Percentiles rank a stretch among this genome's conserved stretches.
Conservation (phyloP, 345 rosid species). For the Noccaea bulbosa region DNA sequence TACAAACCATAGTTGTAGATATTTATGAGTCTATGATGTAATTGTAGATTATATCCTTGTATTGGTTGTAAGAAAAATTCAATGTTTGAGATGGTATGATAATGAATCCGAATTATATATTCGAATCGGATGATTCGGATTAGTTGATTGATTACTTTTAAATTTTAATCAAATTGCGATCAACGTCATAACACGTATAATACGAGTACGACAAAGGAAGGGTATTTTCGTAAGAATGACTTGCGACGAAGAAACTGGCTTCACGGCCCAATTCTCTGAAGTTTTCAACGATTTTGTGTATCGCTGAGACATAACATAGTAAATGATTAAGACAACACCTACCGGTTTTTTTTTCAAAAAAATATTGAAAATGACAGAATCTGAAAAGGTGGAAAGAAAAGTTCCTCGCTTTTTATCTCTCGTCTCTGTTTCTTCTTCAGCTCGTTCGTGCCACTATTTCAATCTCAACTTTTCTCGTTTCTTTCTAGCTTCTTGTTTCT, state of each 20-base stretch:
- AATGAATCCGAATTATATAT: neutral
- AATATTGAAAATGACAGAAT: conserved; percentile 38
- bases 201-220: conserved; percentile 12
- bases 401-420: conserved; percentile 26
- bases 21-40: neutral
- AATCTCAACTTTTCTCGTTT: conserved; percentile 13
- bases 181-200: neutral
- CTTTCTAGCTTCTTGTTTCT: neutral
- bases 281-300: conserved; percentile 29
- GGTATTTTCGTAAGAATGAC: neutral
- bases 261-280: conserved; percentile 30
- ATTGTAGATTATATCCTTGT: conserved; percentile 3
- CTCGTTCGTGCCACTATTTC: conserved; percentile 30
- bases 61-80: conserved; percentile 1
- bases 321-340: conserved; percentile 3
- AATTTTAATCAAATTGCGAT: neutral
- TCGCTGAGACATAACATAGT: conserved; percentile 23
- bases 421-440: conserved; percentile 26
- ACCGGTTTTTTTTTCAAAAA: neutral
- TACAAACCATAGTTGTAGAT: conserved; percentile 1
- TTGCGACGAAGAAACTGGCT: neutral
- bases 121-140: neutral
- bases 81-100: conserved; percentile 14
- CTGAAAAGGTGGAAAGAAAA: conserved; percentile 28
- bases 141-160: neutral